phyloP scores from a whole-genome alignment of 179 eudicot species.

The Pouteria campechiana region DNA sequence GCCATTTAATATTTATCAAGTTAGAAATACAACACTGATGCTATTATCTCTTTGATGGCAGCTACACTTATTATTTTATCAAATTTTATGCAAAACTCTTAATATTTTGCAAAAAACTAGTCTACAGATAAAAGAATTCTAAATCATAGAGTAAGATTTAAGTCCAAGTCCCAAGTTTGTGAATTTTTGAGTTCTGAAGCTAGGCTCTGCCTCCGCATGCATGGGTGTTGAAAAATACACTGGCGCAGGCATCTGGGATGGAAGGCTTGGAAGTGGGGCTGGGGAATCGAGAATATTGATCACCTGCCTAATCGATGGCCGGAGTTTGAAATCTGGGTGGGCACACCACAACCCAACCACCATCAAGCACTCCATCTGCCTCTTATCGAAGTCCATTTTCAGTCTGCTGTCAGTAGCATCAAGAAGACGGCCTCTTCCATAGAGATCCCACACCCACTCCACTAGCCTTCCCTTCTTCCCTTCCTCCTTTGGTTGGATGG shows the following conservation, averaged over 20 bases:
- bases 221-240: background rate
- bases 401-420: slow-evolving; percentile 7
- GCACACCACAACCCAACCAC: slow-evolving; percentile 15
- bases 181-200: no score
- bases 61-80: no score
- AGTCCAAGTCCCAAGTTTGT: no score
- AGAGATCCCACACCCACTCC: slow-evolving; percentile 10
- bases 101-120: no score
- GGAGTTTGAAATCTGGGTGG: slow-evolving; percentile 5
- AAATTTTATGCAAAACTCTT: no score
- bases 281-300: slow-evolving; percentile 11
- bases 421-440: slow-evolving; percentile 8
- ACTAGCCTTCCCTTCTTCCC: slow-evolving; percentile 1
- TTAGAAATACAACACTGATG: no score
- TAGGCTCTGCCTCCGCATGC: background rate
- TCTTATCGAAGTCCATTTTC: background rate
- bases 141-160: no score
- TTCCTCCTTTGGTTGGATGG: background rate
- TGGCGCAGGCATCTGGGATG: slow-evolving; percentile 2
- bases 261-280: slow-evolving; percentile 12
- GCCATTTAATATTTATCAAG: no score
- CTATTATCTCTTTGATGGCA: no score
- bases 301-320: slow-evolving; percentile 19
- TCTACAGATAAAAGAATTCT: no score
- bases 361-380: slow-evolving; percentile 9